Conservation (phyloP, 805 yeast genomes). For the Kodamaea kaohsiungensis region DNA sequence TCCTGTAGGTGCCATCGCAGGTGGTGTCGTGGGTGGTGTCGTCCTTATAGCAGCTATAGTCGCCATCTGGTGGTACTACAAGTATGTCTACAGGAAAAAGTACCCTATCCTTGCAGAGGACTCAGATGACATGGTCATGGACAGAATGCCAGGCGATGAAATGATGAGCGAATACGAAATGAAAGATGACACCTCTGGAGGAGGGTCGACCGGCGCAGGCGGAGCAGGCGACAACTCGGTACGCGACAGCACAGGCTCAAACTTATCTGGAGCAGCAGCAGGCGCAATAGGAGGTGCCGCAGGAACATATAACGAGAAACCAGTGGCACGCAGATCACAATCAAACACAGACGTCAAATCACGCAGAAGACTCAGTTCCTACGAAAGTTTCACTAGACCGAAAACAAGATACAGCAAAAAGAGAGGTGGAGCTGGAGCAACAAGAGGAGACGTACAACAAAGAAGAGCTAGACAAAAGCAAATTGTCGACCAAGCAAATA, state of each 20-base stretch:
- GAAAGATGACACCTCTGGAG: slow-evolving; percentile 9
- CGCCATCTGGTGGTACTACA: slow-evolving; percentile 34
- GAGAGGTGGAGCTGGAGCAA: neutral
- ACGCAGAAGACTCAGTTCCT: slow-evolving; percentile 33
- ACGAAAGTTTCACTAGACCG: slow-evolving; percentile 47
- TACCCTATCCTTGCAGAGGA: slow-evolving; percentile 30
- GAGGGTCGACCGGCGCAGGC: slow-evolving; percentile 3
- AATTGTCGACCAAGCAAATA: slow-evolving; percentile 16
- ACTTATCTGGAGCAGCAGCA: slow-evolving; percentile 6
- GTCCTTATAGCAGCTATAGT: slow-evolving; percentile 41
- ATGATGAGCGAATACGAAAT: slow-evolving; percentile 9
- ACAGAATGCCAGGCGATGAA: slow-evolving; percentile 8
- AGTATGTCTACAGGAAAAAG: slow-evolving; percentile 33
- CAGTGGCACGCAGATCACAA: slow-evolving; percentile 5
- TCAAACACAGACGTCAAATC: slow-evolving; percentile 7
- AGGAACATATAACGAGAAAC: slow-evolving; percentile 5
- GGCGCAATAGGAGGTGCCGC: neutral
- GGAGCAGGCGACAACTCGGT: slow-evolving; percentile 7
- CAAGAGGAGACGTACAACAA: slow-evolving; percentile 6
- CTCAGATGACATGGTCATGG: slow-evolving; percentile 21
- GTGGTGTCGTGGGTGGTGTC: slow-evolving; percentile 70
- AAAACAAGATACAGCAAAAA: slow-evolving; percentile 21
- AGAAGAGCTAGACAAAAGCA: slow-evolving; percentile 18
- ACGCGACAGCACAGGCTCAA: neutral
- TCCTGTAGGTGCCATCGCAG: slow-evolving; percentile 59